Evolutionary conservation across 2,329 filamentous ascomycete species (phyloP), one percentile per base, ranked within the genome.

Genomic region (Cadophora malorum): DNA sequence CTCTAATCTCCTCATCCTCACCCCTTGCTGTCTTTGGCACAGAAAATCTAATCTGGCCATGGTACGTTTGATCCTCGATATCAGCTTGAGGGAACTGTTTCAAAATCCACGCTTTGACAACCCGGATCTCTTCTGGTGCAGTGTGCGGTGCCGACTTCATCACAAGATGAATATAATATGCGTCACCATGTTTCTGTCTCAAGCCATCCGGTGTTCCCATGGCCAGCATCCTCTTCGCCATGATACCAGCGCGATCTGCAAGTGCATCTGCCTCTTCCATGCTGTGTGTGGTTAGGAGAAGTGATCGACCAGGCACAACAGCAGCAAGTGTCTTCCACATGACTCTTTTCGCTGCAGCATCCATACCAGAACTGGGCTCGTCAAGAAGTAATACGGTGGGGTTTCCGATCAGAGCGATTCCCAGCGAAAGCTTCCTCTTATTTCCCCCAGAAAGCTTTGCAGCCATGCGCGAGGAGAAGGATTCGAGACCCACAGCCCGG

Each of bases 231-330:
- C 89, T 86, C 73, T 88, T 86, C 9, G 94, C 92, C 80, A 98
- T 88, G 72, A 98, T 97, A 14, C 93, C 95, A 0, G 91, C 93
- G 1, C 93, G 86, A 35, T 88, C 89, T 0, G 94, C 94, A 2
- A 98, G 84, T 0, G 94, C 94, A 75, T 97, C 93, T 0, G 94
- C 95, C 80, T 97, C 95, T 78, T 97, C 94, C 94, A 97, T 97
- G 60, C 88, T 92, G 79, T 98, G 95, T 0, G 95, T 97, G 0
- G 95, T 97, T 21, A 98, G 85, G 1, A 98, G 83, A 19, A 97
- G 87, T 0, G 90, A 92, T n/a, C 94, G 87, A 0, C 93, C 93
- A 0, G 88, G 86, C 0, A 91, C 89, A 3, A 94, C 89, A 1
- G 88, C 85, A 3, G 88, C 87, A 0, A 97, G 83, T 0, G 94